Conservation (phyloP, 306 rosid genomes). For the Vachellia collinsii region DNA sequence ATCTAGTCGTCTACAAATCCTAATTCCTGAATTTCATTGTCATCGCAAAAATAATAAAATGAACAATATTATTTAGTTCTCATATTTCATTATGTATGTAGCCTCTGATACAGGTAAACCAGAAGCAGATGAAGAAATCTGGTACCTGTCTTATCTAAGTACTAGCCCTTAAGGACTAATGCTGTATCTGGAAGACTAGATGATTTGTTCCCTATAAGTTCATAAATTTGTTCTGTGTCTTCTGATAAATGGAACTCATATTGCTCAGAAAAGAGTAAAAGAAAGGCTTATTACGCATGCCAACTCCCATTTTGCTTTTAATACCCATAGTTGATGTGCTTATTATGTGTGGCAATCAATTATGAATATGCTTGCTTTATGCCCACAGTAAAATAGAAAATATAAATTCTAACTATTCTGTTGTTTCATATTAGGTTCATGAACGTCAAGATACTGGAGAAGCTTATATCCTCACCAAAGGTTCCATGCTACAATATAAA, state of each 20-base stretch:
- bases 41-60: not conserved
- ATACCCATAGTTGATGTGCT: not conserved
- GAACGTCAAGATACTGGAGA: constrained; percentile 58
- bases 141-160: not conserved
- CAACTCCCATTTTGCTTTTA: not conserved
- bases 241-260: not conserved
- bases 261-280: too few species aligned
- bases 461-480: constrained; percentile 72
- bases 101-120: not conserved
- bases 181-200: not conserved
- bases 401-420: constrained; percentile 9
- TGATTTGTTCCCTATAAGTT: not conserved
- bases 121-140: not conserved
- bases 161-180: too few species aligned
- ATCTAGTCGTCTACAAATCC: not conserved
- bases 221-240: not conserved
- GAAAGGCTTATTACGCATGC: not conserved
- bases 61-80: not conserved
- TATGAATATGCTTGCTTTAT: not conserved
- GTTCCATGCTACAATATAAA: constrained; percentile 37
- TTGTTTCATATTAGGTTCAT: constrained; percentile 60
- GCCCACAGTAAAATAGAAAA: not conserved
- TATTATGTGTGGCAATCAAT: constrained; percentile 5
- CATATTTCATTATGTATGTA: not conserved
- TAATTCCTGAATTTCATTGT: not conserved